phyloP scores from a whole-genome alignment of 208 protist genomes.

The Acanthamoeba healyi region DNA sequence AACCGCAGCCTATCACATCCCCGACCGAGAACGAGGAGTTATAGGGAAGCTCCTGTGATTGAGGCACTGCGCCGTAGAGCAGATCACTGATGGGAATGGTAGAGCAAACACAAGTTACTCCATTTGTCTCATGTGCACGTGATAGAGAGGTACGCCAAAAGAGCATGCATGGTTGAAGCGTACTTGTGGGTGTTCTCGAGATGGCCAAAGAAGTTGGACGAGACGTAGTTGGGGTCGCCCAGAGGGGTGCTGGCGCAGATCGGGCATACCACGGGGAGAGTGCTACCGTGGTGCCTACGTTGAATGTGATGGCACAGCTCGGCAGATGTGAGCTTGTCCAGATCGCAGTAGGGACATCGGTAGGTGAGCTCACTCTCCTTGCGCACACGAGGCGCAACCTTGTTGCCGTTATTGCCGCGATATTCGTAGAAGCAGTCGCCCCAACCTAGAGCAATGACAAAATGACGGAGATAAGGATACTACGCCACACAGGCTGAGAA shows the following conservation, averaged over 20 bases:
- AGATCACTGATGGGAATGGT: not conserved
- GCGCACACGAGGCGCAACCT: not conserved
- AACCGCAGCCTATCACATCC: constrained; percentile 79
- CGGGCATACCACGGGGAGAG: constrained; percentile 26
- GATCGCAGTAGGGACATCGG: constrained; percentile 46
- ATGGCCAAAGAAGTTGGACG: constrained; percentile 55
- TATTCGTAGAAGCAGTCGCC: constrained; percentile 66
- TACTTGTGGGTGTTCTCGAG: constrained; percentile 51
- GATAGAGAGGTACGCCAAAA: not conserved
- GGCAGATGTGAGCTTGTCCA: constrained; percentile 31
- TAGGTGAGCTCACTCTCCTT: not conserved
- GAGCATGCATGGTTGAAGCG: not conserved
- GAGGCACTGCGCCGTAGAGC: constrained; percentile 48
- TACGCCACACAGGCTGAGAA: too few relatives aligned
- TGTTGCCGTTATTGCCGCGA: constrained; percentile 37
- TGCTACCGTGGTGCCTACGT: constrained; percentile 31
- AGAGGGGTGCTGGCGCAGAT: constrained; percentile 56
- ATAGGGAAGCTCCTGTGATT: constrained; percentile 63
- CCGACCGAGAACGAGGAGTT: constrained; percentile 33
- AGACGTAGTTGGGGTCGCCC: constrained; percentile 64
- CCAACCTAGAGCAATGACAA: not conserved
- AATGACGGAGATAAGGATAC: not conserved
- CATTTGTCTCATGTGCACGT: not conserved
- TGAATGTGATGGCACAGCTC: constrained; percentile 59
- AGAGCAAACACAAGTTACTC: not conserved